Conservation (phyloP, 352 stramenopile species). For the Pythium aphanidermatum region DNA sequence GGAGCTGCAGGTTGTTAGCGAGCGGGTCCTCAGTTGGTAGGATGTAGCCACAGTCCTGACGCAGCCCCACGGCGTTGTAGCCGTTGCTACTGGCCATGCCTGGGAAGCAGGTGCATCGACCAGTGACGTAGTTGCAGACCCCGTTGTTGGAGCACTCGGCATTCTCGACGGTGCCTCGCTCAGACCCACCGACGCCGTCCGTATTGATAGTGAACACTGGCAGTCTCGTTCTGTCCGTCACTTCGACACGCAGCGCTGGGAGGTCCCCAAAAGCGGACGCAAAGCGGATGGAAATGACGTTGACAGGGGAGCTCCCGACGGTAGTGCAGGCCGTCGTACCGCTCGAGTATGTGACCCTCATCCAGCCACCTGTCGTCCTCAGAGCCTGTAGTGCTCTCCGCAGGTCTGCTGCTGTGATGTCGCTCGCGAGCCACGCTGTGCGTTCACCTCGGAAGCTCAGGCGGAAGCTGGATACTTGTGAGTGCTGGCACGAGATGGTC, state of each 20-base stretch:
- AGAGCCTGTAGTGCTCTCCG: slow-evolving; percentile 38
- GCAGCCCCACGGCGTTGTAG: slow-evolving; percentile 34
- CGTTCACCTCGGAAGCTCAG: slow-evolving; percentile 53
- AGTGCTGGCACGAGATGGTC: slow-evolving; percentile 45
- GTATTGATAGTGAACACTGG: slow-evolving; percentile 46
- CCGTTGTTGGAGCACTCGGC: slow-evolving; percentile 72
- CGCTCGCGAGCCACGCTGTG: slow-evolving; percentile 34
- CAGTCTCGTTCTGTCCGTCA: slow-evolving; percentile 27
- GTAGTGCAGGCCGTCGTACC: slow-evolving; percentile 51
- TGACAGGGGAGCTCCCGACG: slow-evolving; percentile 19
- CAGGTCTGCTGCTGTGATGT: slow-evolving; percentile 26
- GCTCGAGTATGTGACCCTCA: slow-evolving; percentile 49
- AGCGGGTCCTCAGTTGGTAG: slow-evolving; percentile 33
- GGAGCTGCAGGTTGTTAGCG: slow-evolving; percentile 21
- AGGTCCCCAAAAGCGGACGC: slow-evolving; percentile 47
- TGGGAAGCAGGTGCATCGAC: slow-evolving; percentile 56
- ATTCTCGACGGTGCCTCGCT: slow-evolving; percentile 62
- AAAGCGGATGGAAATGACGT: slow-evolving; percentile 64
- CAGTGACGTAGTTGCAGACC: slow-evolving; percentile 48
- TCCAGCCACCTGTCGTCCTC: slow-evolving; percentile 24
- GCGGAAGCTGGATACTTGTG: slow-evolving; percentile 36
- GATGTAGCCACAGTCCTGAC: slow-evolving; percentile 59
- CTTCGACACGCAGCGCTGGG: slow-evolving; percentile 34
- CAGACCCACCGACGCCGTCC: slow-evolving; percentile 40
- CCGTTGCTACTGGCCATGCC: slow-evolving; percentile 67